Evolutionary conservation across 2,329 filamentous ascomycete species (phyloP), one percentile per base, ranked within the genome.

Genomic region (Epicoccum sorghinum): DNA sequence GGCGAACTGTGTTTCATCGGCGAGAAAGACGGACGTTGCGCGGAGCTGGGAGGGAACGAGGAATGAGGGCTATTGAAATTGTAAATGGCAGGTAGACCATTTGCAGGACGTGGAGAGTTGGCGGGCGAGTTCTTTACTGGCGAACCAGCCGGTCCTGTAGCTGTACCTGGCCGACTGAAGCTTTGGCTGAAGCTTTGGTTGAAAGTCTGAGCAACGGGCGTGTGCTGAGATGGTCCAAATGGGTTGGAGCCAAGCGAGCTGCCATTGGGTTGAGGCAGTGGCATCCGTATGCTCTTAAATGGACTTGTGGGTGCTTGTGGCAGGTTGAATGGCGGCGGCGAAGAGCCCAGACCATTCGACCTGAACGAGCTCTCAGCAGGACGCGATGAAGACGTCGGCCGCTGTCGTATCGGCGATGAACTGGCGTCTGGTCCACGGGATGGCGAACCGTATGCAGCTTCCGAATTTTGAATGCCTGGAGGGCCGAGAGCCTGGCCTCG

Each of bases 31-130:
- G 73, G 67, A 7, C 61, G 69, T 22, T 69, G 69, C 29, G 59
- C 59, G 23, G 66, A 65, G 48, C 49, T 67, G 7, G 71, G 73
- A 67, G 64, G 83, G 73, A 70, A 78, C 67, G 67, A 83, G 72
- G 51, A 81, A 73, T 71, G 82, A 66, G 50, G 81, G 78, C 68
- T 73, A 52, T 71, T 66, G 59, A 73, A 72, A 41, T 72, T 67
- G 58, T 70, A 70, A 12, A 61, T 57, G 18, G 61, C 67, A 7
- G 70, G 67, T 6, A 72, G 54, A 12, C 66, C 67, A 47, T 73
- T 75, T 5, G 64, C 29, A 8, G 67, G 71, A 24, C 68, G 70
- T 2, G 73, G 72, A 5, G 73, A 75, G 36, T 67, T 67, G 4
- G 63, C 66, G 8, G 72, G 70, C 0, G 70, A 69, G 38, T 73